phyloP scores from a whole-genome alignment of 352 stramenopile genomes.

The Phytophthora ramorum region DNA sequence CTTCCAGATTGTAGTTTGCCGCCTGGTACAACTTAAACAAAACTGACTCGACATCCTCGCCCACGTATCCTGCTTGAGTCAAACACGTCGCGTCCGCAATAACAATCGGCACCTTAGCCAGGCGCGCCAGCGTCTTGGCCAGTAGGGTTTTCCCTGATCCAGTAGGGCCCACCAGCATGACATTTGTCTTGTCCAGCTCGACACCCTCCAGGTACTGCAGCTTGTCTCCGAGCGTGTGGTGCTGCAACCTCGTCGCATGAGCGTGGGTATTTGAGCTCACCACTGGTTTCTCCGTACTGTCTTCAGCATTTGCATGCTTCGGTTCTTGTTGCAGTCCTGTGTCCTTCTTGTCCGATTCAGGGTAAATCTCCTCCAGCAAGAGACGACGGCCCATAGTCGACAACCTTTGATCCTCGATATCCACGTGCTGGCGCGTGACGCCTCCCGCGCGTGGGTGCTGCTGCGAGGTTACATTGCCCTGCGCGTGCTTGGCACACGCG shows the following conservation, averaged over 20 bases:
- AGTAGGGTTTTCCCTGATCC: slow-evolving; percentile 97
- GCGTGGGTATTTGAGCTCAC: neutral
- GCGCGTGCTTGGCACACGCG: slow-evolving; percentile 13
- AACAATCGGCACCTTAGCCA: slow-evolving; percentile 97
- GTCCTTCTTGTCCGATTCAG: slow-evolving; percentile 48
- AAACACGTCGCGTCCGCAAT: slow-evolving; percentile 98
- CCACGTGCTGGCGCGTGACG: slow-evolving; percentile 39
- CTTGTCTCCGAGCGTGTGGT: slow-evolving; percentile 52
- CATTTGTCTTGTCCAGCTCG: slow-evolving; percentile 99
- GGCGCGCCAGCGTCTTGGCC: slow-evolving; percentile 95
- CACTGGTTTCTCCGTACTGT: slow-evolving; percentile 6
- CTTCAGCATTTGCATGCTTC: slow-evolving; percentile 22
- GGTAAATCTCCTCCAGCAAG: slow-evolving; percentile 72
- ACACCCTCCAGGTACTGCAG: slow-evolving; percentile 82
- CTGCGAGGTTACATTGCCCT: slow-evolving; percentile 27
- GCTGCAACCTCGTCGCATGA: slow-evolving; percentile 29
- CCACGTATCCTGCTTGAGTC: slow-evolving; percentile 98
- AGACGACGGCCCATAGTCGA: slow-evolving; percentile 58
- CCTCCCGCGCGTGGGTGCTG: slow-evolving; percentile 34
- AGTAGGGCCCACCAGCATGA: slow-evolving; percentile 96
- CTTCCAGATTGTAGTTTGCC: slow-evolving; percentile 96
- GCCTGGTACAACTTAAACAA: slow-evolving; percentile 98
- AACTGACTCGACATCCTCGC: slow-evolving; percentile 98
- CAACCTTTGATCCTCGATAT: slow-evolving; percentile 40
- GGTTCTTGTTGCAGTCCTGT: slow-evolving; percentile 11